phyloP scores from a whole-genome alignment of 108 stramenopile species.

The Cyclotella cryptica region DNA sequence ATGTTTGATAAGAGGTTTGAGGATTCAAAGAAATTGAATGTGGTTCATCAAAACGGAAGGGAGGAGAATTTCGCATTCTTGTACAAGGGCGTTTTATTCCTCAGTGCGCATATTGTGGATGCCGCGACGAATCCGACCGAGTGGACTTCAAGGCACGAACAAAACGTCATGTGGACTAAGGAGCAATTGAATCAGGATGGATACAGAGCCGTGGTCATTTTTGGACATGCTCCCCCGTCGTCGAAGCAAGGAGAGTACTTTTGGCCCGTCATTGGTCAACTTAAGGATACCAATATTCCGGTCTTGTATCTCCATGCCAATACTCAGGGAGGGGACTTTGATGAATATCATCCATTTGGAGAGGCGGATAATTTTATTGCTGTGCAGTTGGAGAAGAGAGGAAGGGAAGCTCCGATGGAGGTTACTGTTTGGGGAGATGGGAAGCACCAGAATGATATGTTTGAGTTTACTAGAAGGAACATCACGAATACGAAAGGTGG shows the following conservation, averaged over 20 bases:
- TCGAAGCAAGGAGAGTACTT: conserved; percentile 63
- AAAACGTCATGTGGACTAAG: conserved; percentile 74
- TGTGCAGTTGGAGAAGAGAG: conserved; percentile 51
- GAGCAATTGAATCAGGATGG: conserved; percentile 46
- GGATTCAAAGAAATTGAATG: conserved; percentile 25
- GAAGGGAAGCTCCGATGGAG: conserved; percentile 48
- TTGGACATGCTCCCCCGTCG: conserved; percentile 76
- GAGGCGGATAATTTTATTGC: conserved; percentile 54
- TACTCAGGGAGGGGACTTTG: conserved; percentile 36
- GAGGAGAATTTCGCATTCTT: conserved; percentile 74
- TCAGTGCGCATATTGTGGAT: conserved; percentile 77
- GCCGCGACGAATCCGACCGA: conserved; percentile 48
- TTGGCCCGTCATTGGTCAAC: conserved; percentile 50
- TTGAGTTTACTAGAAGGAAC: conserved; percentile 44
- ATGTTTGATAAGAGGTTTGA: conserved; percentile 61
- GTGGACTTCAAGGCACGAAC: conserved; percentile 53
- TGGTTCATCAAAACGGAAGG: conserved; percentile 44
- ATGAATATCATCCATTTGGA: conserved; percentile 46
- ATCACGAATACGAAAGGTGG: neutral
- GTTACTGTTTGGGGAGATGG: conserved; percentile 35
- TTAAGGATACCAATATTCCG: conserved; percentile 51
- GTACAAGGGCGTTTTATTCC: conserved; percentile 72
- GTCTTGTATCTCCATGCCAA: conserved; percentile 80
- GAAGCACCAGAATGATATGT: conserved; percentile 12
- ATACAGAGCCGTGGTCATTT: conserved; percentile 70